Evolutionary conservation across 306 rosid genomes (phyloP).

Genomic region (Erythrophleum fordii): DNA sequence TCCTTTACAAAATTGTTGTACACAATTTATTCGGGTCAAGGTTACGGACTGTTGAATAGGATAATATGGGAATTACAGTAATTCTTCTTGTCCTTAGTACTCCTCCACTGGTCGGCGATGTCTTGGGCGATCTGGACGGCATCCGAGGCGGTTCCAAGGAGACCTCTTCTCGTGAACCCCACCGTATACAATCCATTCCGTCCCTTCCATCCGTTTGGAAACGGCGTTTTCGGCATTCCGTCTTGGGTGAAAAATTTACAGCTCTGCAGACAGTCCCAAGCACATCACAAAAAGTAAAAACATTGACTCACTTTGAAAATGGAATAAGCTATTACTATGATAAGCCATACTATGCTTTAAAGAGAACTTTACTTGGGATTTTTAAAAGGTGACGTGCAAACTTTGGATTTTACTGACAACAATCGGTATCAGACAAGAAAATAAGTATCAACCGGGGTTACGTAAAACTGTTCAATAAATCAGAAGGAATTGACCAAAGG

Average conservation of each 20-base stretch:
- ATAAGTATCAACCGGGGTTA: not conserved
- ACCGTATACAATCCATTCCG: constrained; percentile 80
- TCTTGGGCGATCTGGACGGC: constrained; percentile 72
- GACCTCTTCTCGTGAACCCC: constrained; percentile 86
- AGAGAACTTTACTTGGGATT: not conserved
- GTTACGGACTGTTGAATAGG: constrained; percentile 42
- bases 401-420: not conserved
- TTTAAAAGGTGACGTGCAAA: not conserved
- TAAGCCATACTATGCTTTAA: not conserved
- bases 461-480: not conserved
- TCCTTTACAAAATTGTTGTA: not conserved
- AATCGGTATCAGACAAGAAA: not conserved
- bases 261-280: constrained; percentile 32
- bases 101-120: constrained; percentile 62
- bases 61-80: constrained; percentile 56
- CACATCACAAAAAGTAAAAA: not conserved
- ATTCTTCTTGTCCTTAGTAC: constrained; percentile 35
- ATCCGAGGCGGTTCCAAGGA: constrained; percentile 76
- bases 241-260: constrained; percentile 73
- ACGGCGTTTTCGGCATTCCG: constrained; percentile 88
- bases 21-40: not conserved
- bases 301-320: no score
- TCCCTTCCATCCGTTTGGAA: constrained; percentile 93
- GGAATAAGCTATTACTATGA: no score
- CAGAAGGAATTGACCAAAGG: constrained; percentile 27